These are phyloP conservation scores for Starmerella stellata DNA, from an alignment of 805 yeast genomes.

Conservation along the genomic window DNA sequence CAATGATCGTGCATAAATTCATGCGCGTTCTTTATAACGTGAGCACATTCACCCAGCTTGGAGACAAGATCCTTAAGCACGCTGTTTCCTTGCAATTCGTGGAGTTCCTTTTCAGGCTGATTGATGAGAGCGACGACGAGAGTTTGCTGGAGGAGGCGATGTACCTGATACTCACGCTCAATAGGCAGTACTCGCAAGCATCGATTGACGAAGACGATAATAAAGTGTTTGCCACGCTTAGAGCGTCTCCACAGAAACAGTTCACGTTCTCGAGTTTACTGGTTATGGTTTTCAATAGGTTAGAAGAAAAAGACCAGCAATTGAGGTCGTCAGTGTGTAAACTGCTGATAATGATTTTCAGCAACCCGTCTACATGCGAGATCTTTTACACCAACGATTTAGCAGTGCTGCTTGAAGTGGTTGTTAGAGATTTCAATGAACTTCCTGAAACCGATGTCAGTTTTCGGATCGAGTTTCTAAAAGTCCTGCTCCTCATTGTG, in stretches of 20 bases:
- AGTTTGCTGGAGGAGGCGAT: slow-evolving; percentile 36
- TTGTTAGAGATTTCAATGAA: slow-evolving; percentile 61
- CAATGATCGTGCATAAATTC: slow-evolving; percentile 28
- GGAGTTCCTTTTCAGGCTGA: slow-evolving; percentile 30
- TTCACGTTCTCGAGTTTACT: slow-evolving; percentile 48
- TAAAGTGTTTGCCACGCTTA: slow-evolving; percentile 40
- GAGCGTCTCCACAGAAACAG: slow-evolving; percentile 28
- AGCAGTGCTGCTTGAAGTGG: slow-evolving; percentile 64
- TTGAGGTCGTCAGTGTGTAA: slow-evolving; percentile 65
- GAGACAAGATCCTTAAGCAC: background rate
- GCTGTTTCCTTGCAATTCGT: slow-evolving; percentile 30
- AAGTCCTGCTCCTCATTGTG: slow-evolving; percentile 31
- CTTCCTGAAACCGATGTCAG: slow-evolving; percentile 35
- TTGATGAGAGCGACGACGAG: slow-evolving; percentile 24
- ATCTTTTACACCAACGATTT: slow-evolving; percentile 68
- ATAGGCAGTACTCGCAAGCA: slow-evolving; percentile 69
- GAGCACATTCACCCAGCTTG: slow-evolving; percentile 5
- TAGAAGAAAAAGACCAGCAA: slow-evolving; percentile 37
- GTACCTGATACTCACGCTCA: slow-evolving; percentile 51
- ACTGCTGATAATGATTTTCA: slow-evolving; percentile 54
- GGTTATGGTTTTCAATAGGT: slow-evolving; percentile 57
- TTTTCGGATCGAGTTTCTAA: slow-evolving; percentile 48
- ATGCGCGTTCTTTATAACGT: slow-evolving; percentile 24
- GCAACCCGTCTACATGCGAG: slow-evolving; percentile 44
- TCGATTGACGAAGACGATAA: slow-evolving; percentile 19